Conservation (phyloP, 2,329 filamentous ascomycete genomes). For the Trichoderma aggressivum region DNA sequence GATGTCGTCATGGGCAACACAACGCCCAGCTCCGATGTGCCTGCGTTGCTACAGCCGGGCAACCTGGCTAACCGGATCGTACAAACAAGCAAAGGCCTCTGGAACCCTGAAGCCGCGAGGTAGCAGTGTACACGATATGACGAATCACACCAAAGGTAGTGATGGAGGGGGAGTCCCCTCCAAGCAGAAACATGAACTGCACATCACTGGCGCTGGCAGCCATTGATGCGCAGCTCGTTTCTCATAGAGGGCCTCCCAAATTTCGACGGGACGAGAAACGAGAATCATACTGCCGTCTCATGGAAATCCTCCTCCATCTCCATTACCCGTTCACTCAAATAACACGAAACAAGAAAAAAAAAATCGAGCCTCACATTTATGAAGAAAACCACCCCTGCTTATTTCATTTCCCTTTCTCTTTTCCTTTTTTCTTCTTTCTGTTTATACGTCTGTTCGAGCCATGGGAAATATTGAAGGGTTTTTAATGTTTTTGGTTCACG, state of each 20-base stretch:
- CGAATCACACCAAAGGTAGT: background rate
- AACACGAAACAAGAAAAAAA: background rate
- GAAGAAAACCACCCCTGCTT: background rate
- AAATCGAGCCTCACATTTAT: background rate
- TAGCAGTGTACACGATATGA: background rate
- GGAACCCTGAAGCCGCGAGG: slow-evolving; percentile 40
- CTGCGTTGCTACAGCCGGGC: slow-evolving; percentile 53
- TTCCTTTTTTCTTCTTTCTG: background rate
- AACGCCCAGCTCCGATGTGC: slow-evolving; percentile 34
- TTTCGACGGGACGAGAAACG: background rate
- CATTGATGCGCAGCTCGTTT: background rate
- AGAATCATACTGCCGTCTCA: background rate
- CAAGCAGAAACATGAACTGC: background rate
- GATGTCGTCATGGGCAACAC: slow-evolving; percentile 51
- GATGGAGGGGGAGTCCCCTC: background rate
- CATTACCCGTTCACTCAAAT: background rate
- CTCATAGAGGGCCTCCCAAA: background rate
- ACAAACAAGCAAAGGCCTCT: slow-evolving; percentile 63
- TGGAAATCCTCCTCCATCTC: background rate
- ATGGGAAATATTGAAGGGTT: background rate
- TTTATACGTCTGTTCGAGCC: background rate
- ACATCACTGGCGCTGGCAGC: slow-evolving; percentile 16
- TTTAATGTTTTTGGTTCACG: background rate
- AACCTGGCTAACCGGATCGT: slow-evolving; percentile 54
- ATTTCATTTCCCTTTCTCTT: background rate